Conservation (phyloP, 345 rosid species). For the Limnanthes douglasii region DNA sequence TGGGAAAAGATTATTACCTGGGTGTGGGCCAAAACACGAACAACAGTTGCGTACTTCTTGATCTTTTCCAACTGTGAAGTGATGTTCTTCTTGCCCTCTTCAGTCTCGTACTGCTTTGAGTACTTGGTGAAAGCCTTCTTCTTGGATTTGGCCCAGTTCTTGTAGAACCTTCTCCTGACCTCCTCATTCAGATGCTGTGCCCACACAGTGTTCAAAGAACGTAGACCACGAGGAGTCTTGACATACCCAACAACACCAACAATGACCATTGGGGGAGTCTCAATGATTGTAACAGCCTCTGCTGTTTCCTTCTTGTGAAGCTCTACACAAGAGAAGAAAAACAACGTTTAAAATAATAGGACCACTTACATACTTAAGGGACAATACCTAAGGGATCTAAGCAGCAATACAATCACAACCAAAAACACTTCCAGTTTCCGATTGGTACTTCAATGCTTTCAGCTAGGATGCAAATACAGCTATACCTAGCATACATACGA, state of each 20-base stretch:
- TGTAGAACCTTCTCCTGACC: conserved; percentile 72
- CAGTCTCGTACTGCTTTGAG: conserved; percentile 39
- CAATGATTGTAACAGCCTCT: conserved; percentile 76
- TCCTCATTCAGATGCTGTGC: conserved; percentile 91
- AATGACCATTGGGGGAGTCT: conserved; percentile 73
- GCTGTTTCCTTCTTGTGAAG: conserved; percentile 96
- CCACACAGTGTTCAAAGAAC: conserved; percentile 77
- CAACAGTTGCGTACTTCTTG: conserved; percentile 58
- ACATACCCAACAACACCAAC: conserved; percentile 87
- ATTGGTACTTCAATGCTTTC: too few species aligned
- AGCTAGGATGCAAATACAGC: too few species aligned
- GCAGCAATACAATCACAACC: too few species aligned
- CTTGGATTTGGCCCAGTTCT: conserved; percentile 86
- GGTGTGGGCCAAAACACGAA: conserved; percentile 78
- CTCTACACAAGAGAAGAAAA: conserved; percentile 19
- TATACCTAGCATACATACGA: neutral
- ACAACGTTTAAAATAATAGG: too few species aligned
- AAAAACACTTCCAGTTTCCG: too few species aligned
- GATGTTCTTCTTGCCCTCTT: conserved; percentile 52
- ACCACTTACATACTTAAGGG: too few species aligned
- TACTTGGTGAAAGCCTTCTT: conserved; percentile 80
- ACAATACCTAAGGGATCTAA: too few species aligned
- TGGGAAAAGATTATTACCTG: conserved; percentile 20
- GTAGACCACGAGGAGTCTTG: conserved; percentile 65
- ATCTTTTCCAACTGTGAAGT: conserved; percentile 57